Conservation (phyloP, 1,139 yeast genomes). For the Saccharomyces hybrid region DNA sequence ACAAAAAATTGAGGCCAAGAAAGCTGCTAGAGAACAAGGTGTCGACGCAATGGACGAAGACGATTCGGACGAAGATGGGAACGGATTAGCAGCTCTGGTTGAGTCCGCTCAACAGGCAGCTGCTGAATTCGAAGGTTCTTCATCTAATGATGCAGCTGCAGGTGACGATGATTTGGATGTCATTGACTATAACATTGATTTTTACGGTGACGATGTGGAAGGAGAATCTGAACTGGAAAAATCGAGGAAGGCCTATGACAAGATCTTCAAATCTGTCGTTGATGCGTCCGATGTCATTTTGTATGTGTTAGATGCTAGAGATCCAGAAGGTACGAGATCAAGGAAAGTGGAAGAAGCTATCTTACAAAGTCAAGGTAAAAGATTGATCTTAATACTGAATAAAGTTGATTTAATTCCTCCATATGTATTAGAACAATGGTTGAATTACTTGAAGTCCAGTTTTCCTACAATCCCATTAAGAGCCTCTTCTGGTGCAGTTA, state of each 20-base stretch:
- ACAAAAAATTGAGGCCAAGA: slow-evolving; percentile 41
- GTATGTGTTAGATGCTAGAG: slow-evolving; percentile 93
- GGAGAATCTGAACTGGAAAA: slow-evolving; percentile 53
- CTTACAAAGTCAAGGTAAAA: slow-evolving; percentile 68
- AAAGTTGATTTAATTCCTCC: slow-evolving; percentile 91
- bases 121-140: slow-evolving; percentile 44
- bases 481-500: slow-evolving; percentile 57
- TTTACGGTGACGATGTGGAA: slow-evolving; percentile 40
- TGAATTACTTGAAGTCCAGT: slow-evolving; percentile 63
- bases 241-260: slow-evolving; percentile 88
- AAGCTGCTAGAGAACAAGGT: slow-evolving; percentile 40
- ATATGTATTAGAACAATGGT: slow-evolving; percentile 76
- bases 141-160: slow-evolving; percentile 26
- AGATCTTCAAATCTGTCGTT: slow-evolving; percentile 72
- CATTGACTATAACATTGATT: slow-evolving; percentile 46
- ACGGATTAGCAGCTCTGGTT: slow-evolving; percentile 75
- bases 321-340: slow-evolving; percentile 92
- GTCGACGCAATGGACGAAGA: slow-evolving; percentile 39
- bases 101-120: slow-evolving; percentile 89
- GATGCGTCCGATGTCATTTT: slow-evolving; percentile 85
- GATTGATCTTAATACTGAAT: slow-evolving; percentile 77
- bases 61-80: slow-evolving; percentile 39
- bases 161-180: slow-evolving; percentile 40
- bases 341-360: slow-evolving; percentile 86
- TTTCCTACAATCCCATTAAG: slow-evolving; percentile 90